phyloP scores from a whole-genome alignment of 1,284 basidiomycete genomes.

The Puccinia horiana region DNA sequence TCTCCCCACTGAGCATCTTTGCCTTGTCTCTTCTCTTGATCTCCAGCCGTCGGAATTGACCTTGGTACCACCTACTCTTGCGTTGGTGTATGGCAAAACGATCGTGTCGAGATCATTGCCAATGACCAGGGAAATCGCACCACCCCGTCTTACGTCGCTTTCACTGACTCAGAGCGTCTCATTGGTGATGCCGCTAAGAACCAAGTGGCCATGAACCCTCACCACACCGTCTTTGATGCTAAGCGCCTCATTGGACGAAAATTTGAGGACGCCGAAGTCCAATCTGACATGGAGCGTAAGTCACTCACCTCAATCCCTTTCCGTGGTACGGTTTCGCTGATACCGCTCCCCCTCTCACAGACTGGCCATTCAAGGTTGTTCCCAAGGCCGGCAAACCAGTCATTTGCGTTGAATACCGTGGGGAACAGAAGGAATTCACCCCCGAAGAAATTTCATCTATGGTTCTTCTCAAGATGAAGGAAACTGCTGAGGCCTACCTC shows the following conservation, averaged over 20 bases:
- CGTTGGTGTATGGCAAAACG: conserved; percentile 97
- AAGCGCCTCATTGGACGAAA: conserved; percentile 88
- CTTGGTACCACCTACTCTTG: conserved; percentile 65
- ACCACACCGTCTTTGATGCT: conserved; percentile 75
- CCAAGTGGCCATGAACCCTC: conserved; percentile 69
- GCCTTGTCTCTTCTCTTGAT: too few species aligned
- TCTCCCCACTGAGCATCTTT: not conserved
- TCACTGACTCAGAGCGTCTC: conserved; percentile 88
- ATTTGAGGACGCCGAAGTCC: conserved; percentile 82
- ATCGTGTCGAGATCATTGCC: conserved; percentile 97
- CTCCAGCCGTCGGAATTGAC: conserved; percentile 59
- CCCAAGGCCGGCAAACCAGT: conserved; percentile 78
- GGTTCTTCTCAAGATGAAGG: conserved; percentile 97
- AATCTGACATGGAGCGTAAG: conserved; percentile 80
- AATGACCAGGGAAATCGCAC: conserved; percentile 88
- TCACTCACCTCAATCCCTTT: not conserved
- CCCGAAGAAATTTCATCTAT: conserved; percentile 97
- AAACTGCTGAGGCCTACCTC: conserved; percentile 95
- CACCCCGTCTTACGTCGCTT: conserved; percentile 89
- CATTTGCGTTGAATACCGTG: conserved; percentile 69
- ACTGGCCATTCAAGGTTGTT: conserved; percentile 80
- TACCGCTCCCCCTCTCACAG: conserved; percentile 28
- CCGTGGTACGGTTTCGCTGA: not conserved
- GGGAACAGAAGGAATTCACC: conserved; percentile 61
- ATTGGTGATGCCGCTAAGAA: conserved; percentile 96